These are phyloP conservation scores for Diospyros lotus DNA, from an alignment of 148 eudicot genomes.

Conservation along the genomic window DNA sequence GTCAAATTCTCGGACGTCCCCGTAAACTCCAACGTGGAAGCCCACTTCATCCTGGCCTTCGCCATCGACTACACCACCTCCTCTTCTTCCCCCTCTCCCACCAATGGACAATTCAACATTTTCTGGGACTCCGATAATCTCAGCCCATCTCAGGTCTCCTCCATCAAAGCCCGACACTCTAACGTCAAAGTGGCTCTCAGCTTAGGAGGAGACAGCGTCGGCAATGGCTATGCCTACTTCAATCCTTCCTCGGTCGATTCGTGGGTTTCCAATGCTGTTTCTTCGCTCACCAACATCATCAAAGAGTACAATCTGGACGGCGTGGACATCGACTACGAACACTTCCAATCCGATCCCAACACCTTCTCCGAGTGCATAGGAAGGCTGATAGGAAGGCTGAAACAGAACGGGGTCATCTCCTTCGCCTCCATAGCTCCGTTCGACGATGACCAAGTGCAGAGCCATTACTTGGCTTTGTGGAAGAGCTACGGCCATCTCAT, in stretches of 20 bases:
- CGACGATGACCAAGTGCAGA: constrained; percentile 22
- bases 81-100: constrained; percentile 15
- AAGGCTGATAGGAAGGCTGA: constrained; percentile 18
- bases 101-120: constrained; percentile 27
- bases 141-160: constrained; percentile 15
- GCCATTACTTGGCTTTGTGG: constrained; percentile 32
- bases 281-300: constrained; percentile 23
- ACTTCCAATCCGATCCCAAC: constrained; percentile 13
- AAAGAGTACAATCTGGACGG: constrained; percentile 28
- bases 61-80: constrained; percentile 21
- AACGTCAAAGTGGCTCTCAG: constrained; percentile 31
- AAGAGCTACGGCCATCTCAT: constrained; percentile 24
- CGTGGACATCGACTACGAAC: constrained; percentile 33
- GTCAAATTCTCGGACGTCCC: constrained; percentile 18
- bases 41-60: constrained; percentile 26
- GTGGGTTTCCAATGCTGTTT: constrained; percentile 32
- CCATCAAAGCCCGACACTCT: constrained; percentile 13
- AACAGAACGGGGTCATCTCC: constrained; percentile 11
- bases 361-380: constrained; percentile 31
- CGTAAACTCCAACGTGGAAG: constrained; percentile 18
- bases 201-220: constrained; percentile 30
- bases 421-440: constrained; percentile 36
- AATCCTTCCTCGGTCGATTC: constrained; percentile 13
- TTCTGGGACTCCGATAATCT: constrained; percentile 26
- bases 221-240: constrained; percentile 7